These are phyloP conservation scores for Trichoderma brevicompactum DNA, from an alignment of 2,329 filamentous ascomycete species.

Conservation along the genomic window DNA sequence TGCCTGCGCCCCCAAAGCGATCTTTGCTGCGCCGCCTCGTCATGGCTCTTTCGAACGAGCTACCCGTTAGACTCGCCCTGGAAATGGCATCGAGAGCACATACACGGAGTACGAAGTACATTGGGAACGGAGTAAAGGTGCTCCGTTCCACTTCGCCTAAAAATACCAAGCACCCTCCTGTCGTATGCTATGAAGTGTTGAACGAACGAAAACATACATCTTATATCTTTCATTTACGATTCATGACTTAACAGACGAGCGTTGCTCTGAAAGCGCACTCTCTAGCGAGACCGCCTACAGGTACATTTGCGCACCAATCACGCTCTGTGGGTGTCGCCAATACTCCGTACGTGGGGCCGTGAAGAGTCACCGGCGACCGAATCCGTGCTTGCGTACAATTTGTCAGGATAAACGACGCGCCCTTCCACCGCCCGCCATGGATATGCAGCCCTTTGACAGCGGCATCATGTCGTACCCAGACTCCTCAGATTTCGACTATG, in stretches of 20 bases:
- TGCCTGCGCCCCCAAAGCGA: no score
- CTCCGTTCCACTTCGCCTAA: conserved; percentile 18
- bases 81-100: not conserved
- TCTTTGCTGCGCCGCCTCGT: no score
- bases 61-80: no score
- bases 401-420: not conserved
- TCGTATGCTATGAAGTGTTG: not conserved
- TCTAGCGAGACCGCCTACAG: not conserved
- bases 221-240: conserved; percentile 2
- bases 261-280: no score
- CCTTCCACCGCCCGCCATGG: conserved; percentile 34
- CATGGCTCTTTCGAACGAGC: no score
- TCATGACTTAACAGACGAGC: no score
- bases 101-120: not conserved
- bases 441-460: conserved; percentile 37
- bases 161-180: not conserved
- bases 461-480: conserved; percentile 40
- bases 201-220: not conserved
- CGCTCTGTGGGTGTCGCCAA: not conserved
- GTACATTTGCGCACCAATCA: not conserved
- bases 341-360: conserved; percentile 17
- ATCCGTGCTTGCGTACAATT: not conserved
- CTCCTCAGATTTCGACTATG: conserved; percentile 46
- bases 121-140: conserved; percentile 12
- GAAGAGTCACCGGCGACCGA: conserved; percentile 18